A percentile compares a stretch with the other conserved stretches of the same genome.
Evolutionary conservation across 2,329 filamentous ascomycete species (phyloP).

Genomic region (Fusarium sp.): DNA sequence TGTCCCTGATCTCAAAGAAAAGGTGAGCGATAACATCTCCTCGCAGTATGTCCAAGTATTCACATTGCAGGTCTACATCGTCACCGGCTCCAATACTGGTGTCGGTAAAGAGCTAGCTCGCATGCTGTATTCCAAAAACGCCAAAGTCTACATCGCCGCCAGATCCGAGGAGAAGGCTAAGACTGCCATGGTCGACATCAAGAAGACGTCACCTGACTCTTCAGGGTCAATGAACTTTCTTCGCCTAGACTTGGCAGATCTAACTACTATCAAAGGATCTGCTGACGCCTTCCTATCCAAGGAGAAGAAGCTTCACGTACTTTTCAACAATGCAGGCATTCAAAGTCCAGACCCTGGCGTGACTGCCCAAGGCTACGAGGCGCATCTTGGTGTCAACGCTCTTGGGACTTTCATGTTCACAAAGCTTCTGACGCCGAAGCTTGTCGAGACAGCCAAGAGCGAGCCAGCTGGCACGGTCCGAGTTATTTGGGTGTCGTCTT

Average conservation of each 20-base stretch:
- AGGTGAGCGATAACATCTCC: neutral
- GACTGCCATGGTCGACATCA: conserved; percentile 49
- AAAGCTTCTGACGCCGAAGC: neutral
- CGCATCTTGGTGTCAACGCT: conserved; percentile 14
- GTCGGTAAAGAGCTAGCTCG: conserved; percentile 64
- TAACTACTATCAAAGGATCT: conserved; percentile 53
- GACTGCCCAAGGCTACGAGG: conserved; percentile 48
- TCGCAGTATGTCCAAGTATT: neutral
- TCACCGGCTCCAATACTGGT: conserved; percentile 59
- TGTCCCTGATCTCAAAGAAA: conserved; percentile 42
- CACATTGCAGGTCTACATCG: conserved; percentile 55
- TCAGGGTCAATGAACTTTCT: conserved; percentile 44
- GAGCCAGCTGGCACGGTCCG: neutral
- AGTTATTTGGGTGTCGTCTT: neutral
- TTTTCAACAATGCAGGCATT: conserved; percentile 55
- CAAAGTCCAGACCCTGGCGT: neutral
- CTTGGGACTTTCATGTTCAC: neutral
- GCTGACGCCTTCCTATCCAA: conserved; percentile 51
- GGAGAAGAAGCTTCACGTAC: conserved; percentile 57
- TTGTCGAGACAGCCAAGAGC: neutral
- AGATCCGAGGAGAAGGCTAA: conserved; percentile 50
- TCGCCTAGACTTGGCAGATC: conserved; percentile 55
- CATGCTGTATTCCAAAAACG: conserved; percentile 65
- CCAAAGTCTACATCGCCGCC: conserved; percentile 66
- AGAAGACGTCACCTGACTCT: neutral